Evolutionary conservation across 2,329 filamentous ascomycete species (phyloP), one percentile per base, ranked within the genome.

Genomic region (Tolypocladium nubicola): DNA sequence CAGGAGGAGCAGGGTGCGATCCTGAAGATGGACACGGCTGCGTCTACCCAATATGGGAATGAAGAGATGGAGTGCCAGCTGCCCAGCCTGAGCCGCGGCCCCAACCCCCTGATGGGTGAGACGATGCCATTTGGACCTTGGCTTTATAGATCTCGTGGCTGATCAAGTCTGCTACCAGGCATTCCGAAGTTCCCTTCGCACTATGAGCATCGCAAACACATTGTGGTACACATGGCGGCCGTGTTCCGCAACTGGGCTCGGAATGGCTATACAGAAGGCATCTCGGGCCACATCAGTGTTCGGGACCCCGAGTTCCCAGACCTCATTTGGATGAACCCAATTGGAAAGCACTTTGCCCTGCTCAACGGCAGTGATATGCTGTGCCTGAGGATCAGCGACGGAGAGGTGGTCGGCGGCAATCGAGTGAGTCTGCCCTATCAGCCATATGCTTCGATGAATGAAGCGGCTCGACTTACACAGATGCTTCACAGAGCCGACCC

Each of bases 271-370:
- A 66, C 64, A 14, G 67, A 70, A 41, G 68, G 68, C 3, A 65
- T 67, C 54, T 69, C 71, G n/a, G 71, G 71, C 4, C 85, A 89
- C 70, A 89, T 89, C 61, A 80, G 75, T 16, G 81, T 88, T 1
- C 77, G 85, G 14, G 86, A 89, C 66, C 85, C 86, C 0, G 83
- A 87, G 67, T 74, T 81, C 62, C 72, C 73, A 0, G 73, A 81
- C 59, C 75, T 76, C 16, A 86, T 88, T 71, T 90, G 87, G 87
- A 89, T 87, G 67, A 79, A 89, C 83, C 72, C 86, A 73, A 57
- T 89, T 3, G 83, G 82, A 7, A 77, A 76, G 54, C 86, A 89
- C 69, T 90, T 88, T 66, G 85, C 79, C 30, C 73, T 86, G 62
- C 75, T 89, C 60, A 83, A 81, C 59, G 84, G 84, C 0, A 79